phyloP scores from a whole-genome alignment of 805 yeast genomes.

The Pichia manshurica region DNA sequence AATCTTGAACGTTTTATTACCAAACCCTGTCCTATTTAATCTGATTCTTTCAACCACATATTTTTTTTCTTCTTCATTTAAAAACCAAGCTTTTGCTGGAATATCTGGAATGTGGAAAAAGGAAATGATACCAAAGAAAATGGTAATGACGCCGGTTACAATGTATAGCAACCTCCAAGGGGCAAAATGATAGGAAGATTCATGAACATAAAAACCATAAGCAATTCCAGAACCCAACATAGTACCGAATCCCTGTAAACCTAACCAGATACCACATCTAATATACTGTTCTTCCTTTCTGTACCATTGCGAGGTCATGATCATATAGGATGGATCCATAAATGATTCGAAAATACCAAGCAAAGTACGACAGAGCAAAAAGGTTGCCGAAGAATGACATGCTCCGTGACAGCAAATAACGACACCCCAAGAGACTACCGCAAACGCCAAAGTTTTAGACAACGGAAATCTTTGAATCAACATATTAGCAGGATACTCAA shows the following conservation, averaged over 20 bases:
- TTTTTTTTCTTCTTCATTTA: constrained; percentile 34
- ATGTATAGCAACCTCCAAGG: constrained; percentile 61
- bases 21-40: constrained; percentile 34
- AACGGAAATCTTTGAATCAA: constrained; percentile 36
- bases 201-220: constrained; percentile 34
- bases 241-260: constrained; percentile 40
- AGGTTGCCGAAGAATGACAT: constrained; percentile 39
- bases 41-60: constrained; percentile 28
- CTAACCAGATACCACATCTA: constrained; percentile 23
- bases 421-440: constrained; percentile 44
- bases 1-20: constrained; percentile 35
- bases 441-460: constrained; percentile 31
- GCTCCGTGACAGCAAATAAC: constrained; percentile 44
- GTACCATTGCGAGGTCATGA: constrained; percentile 28
- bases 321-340: constrained; percentile 31
- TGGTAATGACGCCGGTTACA: constrained; percentile 54
- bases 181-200: constrained; percentile 23
- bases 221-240: constrained; percentile 49
- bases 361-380: constrained; percentile 40
- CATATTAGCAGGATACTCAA: constrained; percentile 39
- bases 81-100: constrained; percentile 31
- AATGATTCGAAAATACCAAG: constrained; percentile 38
- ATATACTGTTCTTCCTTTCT: constrained; percentile 25
- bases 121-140: constrained; percentile 43
- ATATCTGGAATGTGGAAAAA: constrained; percentile 35